Percentiles rank a stretch among this genome's conserved stretches.
phyloP scores from a whole-genome alignment of 805 yeast genomes.

The Priceomyces medius region DNA sequence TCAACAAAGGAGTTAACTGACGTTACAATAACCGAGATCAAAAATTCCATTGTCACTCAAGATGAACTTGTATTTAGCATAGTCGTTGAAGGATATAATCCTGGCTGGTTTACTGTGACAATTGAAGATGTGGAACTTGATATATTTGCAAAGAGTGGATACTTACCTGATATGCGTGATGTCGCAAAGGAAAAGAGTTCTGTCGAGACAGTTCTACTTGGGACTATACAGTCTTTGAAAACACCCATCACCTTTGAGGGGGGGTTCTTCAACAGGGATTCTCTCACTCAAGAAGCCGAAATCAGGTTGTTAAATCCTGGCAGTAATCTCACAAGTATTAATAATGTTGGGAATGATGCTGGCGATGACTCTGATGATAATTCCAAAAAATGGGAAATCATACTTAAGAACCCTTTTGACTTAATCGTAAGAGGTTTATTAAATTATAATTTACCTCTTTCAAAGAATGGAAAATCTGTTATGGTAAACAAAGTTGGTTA shows the following conservation, averaged over 20 bases:
- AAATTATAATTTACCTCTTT: conserved; percentile 71
- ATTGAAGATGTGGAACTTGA: conserved; percentile 72
- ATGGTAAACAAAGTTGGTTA: conserved; percentile 58
- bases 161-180: conserved; percentile 27
- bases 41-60: conserved; percentile 72
- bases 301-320: conserved; percentile 78
- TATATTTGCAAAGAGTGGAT: conserved; percentile 74
- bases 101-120: conserved; percentile 73
- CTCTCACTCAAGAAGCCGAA: conserved; percentile 61
- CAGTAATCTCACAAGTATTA: conserved; percentile 32
- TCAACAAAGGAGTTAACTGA: conserved; percentile 79
- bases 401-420: conserved; percentile 80
- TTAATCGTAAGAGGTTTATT: conserved; percentile 79
- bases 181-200: conserved; percentile 10
- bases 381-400: conserved; percentile 65
- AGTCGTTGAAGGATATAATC: conserved; percentile 77
- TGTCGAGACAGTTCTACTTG: conserved; percentile 71
- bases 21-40: conserved; percentile 59
- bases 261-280: conserved; percentile 66
- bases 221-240: conserved; percentile 64
- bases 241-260: conserved; percentile 75
- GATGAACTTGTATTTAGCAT: conserved; percentile 84
- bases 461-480: conserved; percentile 49
- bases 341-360: not conserved
- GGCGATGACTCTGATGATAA: conserved; percentile 30